A percentile compares a stretch with the other conserved stretches of the same genome.
Evolutionary conservation across 1,284 basidiomycete species (phyloP).

Genomic region (Irpex lacteus): DNA sequence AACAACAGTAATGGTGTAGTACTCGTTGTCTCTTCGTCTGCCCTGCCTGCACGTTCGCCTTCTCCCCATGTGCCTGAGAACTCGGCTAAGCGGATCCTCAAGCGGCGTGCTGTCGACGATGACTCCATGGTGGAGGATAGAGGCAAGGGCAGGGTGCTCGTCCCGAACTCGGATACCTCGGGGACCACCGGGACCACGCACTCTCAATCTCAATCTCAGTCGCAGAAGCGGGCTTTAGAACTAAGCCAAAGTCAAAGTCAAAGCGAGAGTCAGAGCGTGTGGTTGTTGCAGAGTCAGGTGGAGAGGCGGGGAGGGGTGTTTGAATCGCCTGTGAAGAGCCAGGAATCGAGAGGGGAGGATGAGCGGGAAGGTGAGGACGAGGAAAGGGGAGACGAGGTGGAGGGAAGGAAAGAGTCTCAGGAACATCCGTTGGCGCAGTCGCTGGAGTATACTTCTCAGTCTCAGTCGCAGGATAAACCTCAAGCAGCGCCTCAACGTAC

Average conservation of each 20-base stretch:
- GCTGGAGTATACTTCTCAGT: slow-evolving; percentile 11
- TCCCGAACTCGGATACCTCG: slow-evolving; percentile 51
- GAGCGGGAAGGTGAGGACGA: no score
- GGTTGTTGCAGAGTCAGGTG: neutral
- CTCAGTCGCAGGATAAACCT: neutral
- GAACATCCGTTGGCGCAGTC: slow-evolving; percentile 7
- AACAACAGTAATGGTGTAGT: neutral
- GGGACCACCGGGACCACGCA: slow-evolving; percentile 14
- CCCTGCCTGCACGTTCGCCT: neutral
- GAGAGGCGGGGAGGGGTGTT: no score
- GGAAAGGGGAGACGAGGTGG: no score
- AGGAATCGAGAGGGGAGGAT: no score
- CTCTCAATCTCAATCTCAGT: slow-evolving; percentile 11
- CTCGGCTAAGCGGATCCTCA: no score
- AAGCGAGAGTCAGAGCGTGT: neutral
- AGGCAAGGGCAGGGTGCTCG: slow-evolving; percentile 35
- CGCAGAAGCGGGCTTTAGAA: neutral
- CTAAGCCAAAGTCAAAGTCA: no score
- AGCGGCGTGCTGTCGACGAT: neutral
- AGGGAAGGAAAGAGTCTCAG: neutral
- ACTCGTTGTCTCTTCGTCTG: neutral
- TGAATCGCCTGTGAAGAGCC: no score
- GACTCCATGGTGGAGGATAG: no score
- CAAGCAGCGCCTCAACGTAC: neutral
- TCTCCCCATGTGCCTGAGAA: slow-evolving; percentile 18